Base-by-base conservation (phyloP, 75 land plant genomes). In the Selaginella moellendorffii region DNA sequence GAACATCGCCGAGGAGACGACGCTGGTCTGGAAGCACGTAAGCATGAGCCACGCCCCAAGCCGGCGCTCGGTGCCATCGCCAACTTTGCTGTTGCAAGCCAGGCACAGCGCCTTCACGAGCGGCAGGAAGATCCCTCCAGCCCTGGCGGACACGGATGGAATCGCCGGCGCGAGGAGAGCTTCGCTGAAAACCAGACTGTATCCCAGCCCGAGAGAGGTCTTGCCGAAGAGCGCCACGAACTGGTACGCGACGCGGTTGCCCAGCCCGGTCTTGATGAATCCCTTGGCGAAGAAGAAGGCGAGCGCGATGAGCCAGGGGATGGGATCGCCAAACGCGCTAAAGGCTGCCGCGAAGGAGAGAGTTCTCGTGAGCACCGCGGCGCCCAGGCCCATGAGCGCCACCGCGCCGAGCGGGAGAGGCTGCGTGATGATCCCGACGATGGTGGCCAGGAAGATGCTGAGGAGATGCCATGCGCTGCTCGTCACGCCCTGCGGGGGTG, bases 281-380 rank as follows among this genome's bases (percentile, higher is more conserved):
- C 99, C 99, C 2, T 86, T 72, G 8, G 99, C 96, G 67, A 93
- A 93, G 87, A 93, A 93, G 76, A 85, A 85, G 22, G 99, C 90
- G 8, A 93, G 83, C 0, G 90, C 96, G 61, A 93, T 89, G 31
- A 93, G 82, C 99, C 99, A 93, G 0, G 90, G 90, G 56, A 93
- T 86, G 27, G 82, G 87, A 52, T 89, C 90, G 1, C 96, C 96
- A 59, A 88, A 93, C 17, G 96, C 96, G 23, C 88, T 91, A 79
- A 93, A 93, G 2, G 99, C 99, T 0, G 99, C 96, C 27, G 96
- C 67, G 69, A 93, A 93, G 0, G 90, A 76, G 10, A 93, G 83
- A 29, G 99, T 93, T 46, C 88, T 93, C 17, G 99, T 89, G 26
- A 93, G 68, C 10, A 93, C 99, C 28, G 80, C 71, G 0, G 98